Evolutionary conservation across 768 basidiomycete species (phyloP).

Genomic region (Crepidotus variabilis): DNA sequence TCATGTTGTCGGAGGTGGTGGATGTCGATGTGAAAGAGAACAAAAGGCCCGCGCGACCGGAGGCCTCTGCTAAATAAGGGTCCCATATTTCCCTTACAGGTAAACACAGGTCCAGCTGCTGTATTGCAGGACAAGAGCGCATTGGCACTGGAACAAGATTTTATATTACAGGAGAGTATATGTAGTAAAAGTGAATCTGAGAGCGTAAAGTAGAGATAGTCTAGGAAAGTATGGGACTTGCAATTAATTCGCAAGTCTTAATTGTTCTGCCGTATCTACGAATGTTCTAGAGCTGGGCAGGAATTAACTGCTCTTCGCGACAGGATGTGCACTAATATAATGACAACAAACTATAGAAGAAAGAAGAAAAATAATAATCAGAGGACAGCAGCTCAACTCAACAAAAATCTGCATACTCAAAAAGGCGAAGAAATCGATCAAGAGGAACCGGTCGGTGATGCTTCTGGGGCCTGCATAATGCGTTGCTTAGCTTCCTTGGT

Average conservation of each 20-base stretch:
- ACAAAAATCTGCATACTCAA: too few species aligned
- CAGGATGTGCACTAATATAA: too few species aligned
- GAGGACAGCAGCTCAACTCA: too few species aligned
- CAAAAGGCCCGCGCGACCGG: slow-evolving; percentile 17
- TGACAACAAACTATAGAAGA: not conserved
- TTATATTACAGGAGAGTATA: not conserved
- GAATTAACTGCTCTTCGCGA: too few species aligned
- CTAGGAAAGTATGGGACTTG: not conserved
- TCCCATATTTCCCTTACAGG: slow-evolving; percentile 25
- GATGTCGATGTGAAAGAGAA: not conserved
- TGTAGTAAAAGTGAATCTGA: not conserved
- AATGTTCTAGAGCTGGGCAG: too few species aligned
- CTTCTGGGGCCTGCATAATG: slow-evolving; percentile 16
- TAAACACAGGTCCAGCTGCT: slow-evolving; percentile 13
- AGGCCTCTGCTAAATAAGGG: slow-evolving; percentile 22
- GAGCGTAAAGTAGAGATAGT: not conserved
- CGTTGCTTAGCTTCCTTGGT: slow-evolving; percentile 31
- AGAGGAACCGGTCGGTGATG: slow-evolving; percentile 32
- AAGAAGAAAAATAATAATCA: not conserved
- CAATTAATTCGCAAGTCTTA: not conserved
- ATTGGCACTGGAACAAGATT: not conserved
- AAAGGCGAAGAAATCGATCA: slow-evolving; percentile 6
- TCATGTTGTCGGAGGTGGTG: slow-evolving; percentile 1
- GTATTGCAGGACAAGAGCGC: not conserved
- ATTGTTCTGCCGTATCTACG: too few species aligned